Evolutionary conservation across 305 asterid genomes (phyloP), one percentile per base, ranked within the genome.

Genomic region (Solanum hybrid): DNA sequence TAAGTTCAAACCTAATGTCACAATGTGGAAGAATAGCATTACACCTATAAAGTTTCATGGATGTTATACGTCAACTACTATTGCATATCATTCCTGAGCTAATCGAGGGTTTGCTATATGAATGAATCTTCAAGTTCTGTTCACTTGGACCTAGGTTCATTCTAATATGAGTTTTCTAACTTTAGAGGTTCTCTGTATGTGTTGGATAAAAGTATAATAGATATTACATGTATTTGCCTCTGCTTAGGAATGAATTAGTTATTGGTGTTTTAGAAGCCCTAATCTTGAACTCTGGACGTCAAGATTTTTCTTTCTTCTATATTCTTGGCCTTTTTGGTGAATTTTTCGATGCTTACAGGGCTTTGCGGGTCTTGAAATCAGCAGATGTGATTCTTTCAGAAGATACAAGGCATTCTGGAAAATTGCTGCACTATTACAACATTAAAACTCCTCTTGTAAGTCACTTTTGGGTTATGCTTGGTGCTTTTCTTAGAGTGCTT

Each of bases 371-470:
- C 64, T 92, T 97, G 92, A 94, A 89, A 92, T 95, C 96, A 34
- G 98, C 99, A 79, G 93, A 95, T 91, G 97, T 97, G 91, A 93
- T 97, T 92, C 98, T 96, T 87, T 94, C 98, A 0, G 99, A 96
- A 91, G 99, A 95, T 90, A 94, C 99, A 71, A 94, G 99, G 95
- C 99, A 94, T 94, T 97, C 99, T 0, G 95, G 96, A 86, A 97
- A 96, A 93, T 93, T 97, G 94, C 99, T 97, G 89, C 98, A 92
- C 37, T 91, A 91, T 91, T 97, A 97, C 88, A 94, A 93, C 86
- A 96, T 97, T 60, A 95, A 77, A 91, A 95, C 98, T 82, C 98
- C 98, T 81, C 98, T 95, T 87, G 99, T 95, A 94, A 92, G 96
- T 91, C 78, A 37, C 36, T 90, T 88, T 29, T 90, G 78, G 73